Percentiles rank a stretch among this genome's conserved stretches.
Evolutionary conservation across 768 basidiomycete species (phyloP).

Genomic region (Amanita pallidorosea): DNA sequence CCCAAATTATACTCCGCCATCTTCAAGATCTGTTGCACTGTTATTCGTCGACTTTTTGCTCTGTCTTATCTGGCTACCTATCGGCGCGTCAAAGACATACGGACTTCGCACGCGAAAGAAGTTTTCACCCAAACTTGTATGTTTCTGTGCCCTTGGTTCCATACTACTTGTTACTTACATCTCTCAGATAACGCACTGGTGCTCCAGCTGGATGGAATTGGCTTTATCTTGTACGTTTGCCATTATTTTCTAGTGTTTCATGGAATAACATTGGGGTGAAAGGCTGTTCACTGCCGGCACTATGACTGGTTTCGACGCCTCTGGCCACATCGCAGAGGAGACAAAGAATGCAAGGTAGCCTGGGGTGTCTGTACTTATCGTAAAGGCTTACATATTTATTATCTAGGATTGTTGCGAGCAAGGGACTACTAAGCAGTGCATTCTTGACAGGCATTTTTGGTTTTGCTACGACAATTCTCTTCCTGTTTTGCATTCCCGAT

Average conservation of each 20-base stretch:
- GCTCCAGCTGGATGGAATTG: constrained; percentile 87
- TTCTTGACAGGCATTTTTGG: constrained; percentile 73
- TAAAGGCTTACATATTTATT: constrained; percentile 1
- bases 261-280: not conserved
- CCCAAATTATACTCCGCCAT: constrained; percentile 62
- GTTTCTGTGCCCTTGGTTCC: constrained; percentile 14
- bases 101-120: constrained; percentile 80
- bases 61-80: constrained; percentile 86
- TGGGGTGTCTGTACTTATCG: not conserved
- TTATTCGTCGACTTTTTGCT: constrained; percentile 85
- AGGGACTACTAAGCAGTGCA: constrained; percentile 72
- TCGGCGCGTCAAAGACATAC: constrained; percentile 81
- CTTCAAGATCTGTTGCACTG: constrained; percentile 64
- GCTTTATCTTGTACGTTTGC: constrained; percentile 62
- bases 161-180: not conserved
- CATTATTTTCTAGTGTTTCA: not conserved
- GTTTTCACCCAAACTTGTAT: constrained; percentile 75
- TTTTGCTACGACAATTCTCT: constrained; percentile 68
- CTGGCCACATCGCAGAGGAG: constrained; percentile 83
- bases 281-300: constrained; percentile 84
- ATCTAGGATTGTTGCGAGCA: constrained; percentile 61
- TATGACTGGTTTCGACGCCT: constrained; percentile 85
- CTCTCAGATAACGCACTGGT: constrained; percentile 72
- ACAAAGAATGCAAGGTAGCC: constrained; percentile 66
- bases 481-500: constrained; percentile 79